Percentiles rank a stretch among this genome's conserved stretches.
Conservation (phyloP, 1,139 yeast genomes). For the Williopsis jadinii region DNA sequence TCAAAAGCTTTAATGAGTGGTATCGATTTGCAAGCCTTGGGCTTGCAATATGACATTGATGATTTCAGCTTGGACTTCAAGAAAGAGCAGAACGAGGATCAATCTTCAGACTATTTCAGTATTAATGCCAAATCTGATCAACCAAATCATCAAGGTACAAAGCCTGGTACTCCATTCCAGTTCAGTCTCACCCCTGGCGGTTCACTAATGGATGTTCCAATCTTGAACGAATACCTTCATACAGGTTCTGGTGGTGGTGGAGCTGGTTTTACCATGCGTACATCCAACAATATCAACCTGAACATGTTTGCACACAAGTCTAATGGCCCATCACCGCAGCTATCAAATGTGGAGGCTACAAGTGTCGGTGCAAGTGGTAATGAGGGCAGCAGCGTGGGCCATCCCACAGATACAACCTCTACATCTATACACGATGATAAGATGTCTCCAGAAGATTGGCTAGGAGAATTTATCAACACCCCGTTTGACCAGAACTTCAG, state of each 20-base stretch:
- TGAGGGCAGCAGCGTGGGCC: no score
- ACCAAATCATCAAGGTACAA: background rate
- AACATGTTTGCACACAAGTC: constrained; percentile 18
- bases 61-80: constrained; percentile 23
- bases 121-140: background rate
- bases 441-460: constrained; percentile 45
- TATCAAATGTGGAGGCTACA: constrained; percentile 2
- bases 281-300: constrained; percentile 12
- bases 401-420: constrained; percentile 7
- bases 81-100: constrained; percentile 1
- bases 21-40: constrained; percentile 32
- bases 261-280: constrained; percentile 23
- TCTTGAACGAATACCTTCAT: constrained; percentile 24
- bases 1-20: constrained; percentile 31
- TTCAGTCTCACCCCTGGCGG: constrained; percentile 27
- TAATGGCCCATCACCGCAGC: constrained; percentile 10
- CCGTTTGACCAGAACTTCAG: constrained; percentile 47
- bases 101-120: constrained; percentile 5
- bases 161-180: constrained; percentile 30
- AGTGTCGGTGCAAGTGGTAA: constrained; percentile 4
- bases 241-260: constrained; percentile 26
- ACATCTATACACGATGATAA: constrained; percentile 15
- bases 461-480: constrained; percentile 57
- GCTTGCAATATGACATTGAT: constrained; percentile 27
- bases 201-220: constrained; percentile 24